These are phyloP conservation scores for Fusarium albosuccineum DNA, from an alignment of 2,329 filamentous ascomycete species.

Conservation along the genomic window DNA sequence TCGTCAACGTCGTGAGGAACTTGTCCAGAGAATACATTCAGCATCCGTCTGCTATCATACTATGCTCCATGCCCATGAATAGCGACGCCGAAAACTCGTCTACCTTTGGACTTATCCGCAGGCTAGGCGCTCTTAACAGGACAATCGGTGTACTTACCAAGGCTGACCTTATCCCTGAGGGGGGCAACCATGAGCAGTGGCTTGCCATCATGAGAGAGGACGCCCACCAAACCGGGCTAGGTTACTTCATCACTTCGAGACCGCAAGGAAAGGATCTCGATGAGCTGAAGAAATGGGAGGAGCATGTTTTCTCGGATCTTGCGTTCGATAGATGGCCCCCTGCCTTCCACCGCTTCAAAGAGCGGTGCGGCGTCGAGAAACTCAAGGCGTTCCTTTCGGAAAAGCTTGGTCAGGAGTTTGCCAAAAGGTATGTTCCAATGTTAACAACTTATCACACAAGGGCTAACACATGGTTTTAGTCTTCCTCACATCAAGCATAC, in stretches of 20 bases:
- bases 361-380: conserved; percentile 66
- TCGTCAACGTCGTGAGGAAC: conserved; percentile 79
- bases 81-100: conserved; percentile 81
- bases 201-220: conserved; percentile 71
- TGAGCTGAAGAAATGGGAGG: conserved; percentile 65
- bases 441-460: background rate
- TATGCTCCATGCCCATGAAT: conserved; percentile 83
- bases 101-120: conserved; percentile 74
- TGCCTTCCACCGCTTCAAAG: conserved; percentile 60
- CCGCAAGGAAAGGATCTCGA: conserved; percentile 69
- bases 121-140: conserved; percentile 67
- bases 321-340: conserved; percentile 60
- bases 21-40: conserved; percentile 78
- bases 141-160: conserved; percentile 87
- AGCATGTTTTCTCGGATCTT: conserved; percentile 62
- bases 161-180: conserved; percentile 76
- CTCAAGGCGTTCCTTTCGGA: conserved; percentile 66
- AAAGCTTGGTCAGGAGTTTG: conserved; percentile 67
- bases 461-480: conserved; percentile 47
- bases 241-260: conserved; percentile 83
- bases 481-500: conserved; percentile 68
- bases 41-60: conserved; percentile 77
- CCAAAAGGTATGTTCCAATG: conserved; percentile 57
- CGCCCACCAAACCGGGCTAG: conserved; percentile 75
- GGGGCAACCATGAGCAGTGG: conserved; percentile 68